These are phyloP conservation scores for Theobroma cacao DNA, from an alignment of 345 rosid genomes.

Conservation along the genomic window DNA sequence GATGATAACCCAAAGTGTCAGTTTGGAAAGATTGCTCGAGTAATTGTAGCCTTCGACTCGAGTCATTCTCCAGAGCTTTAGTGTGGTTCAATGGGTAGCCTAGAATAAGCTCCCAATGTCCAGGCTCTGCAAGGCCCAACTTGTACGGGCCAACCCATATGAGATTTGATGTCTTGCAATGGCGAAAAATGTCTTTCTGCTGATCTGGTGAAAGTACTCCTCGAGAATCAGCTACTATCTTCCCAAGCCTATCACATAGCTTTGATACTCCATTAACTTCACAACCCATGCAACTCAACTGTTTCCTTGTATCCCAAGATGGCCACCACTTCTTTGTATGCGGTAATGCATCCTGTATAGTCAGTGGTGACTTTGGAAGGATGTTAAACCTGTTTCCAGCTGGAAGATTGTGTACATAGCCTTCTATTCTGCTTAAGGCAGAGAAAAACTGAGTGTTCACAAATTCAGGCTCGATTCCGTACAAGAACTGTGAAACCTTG, in stretches of 20 bases:
- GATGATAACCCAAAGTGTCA: conserved; percentile 80
- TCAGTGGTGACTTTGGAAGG: conserved; percentile 52
- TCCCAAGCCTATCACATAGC: conserved; percentile 63
- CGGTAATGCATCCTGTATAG: conserved; percentile 66
- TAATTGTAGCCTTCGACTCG: conserved; percentile 48
- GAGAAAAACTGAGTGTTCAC: conserved; percentile 62
- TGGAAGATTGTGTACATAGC: conserved; percentile 87
- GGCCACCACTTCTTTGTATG: conserved; percentile 87
- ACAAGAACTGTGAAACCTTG: conserved; percentile 67
- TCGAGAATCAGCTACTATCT: conserved; percentile 39
- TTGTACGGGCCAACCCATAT: conserved; percentile 70
- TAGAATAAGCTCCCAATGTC: conserved; percentile 61
- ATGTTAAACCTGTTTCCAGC: conserved; percentile 50
- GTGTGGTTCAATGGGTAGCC: conserved; percentile 83
- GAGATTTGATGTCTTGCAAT: conserved; percentile 55
- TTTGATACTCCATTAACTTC: conserved; percentile 34
- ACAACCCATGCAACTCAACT: conserved; percentile 41
- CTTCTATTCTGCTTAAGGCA: conserved; percentile 75
- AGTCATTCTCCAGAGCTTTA: conserved; percentile 31
- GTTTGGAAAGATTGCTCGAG: conserved; percentile 72
- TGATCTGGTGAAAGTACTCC: conserved; percentile 57
- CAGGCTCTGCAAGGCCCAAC: conserved; percentile 56
- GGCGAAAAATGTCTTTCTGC: conserved; percentile 55
- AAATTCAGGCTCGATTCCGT: conserved; percentile 64
- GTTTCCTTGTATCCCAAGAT: conserved; percentile 86